Base-by-base conservation (phyloP, 202 grass and related monocot species). In the Hordeum pubiflorum region DNA sequence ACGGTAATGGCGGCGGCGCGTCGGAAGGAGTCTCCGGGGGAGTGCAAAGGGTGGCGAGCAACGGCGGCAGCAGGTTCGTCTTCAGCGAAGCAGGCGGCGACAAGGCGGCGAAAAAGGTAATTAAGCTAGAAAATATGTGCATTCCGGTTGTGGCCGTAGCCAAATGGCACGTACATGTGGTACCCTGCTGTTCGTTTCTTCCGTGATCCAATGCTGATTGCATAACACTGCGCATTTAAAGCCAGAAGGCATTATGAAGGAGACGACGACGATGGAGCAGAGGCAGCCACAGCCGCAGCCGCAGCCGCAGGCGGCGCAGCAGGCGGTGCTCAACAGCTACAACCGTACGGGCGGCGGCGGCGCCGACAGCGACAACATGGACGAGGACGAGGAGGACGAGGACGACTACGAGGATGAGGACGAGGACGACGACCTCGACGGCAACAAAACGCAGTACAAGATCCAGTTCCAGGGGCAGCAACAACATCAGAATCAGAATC, bases 221-320 rank as follows among this genome's bases (percentile, higher is more conserved):
- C 79, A 85, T 75, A 84, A 83, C 72, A 50, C 81, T 83, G 85
- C 78, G 73, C 85, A 87, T 89, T 88, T 90, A 91, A 90, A 96
- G 93, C 85, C 85, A 90, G 93, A 92, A 78, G 80, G 84, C 85
- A 90, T 95, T 34, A 86, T 90, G 93, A 90, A 90, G 89, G 87
- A 88, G 85, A 79, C 86, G 87, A 90, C 90, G 87, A 90, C 90
- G 87, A 78, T 88, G 79, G 87, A 71, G 71, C 86, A 85, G 60
- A 84, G 79, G 60, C 87, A 69, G 70, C 34, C 22, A 13, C 86
- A 85, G 31, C 31, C 31, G 69, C 86, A 85, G 55, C 88, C 79
- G 60, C 87, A 66, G 68, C 31, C 20, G 60, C 82, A 79, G 86
- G 17, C 13, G 78, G 57, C 31, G 55, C 77, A 77, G 58, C 56